Evolutionary conservation across 163 green algal species (phyloP).

Genomic region (Scenedesmus sp.): DNA sequence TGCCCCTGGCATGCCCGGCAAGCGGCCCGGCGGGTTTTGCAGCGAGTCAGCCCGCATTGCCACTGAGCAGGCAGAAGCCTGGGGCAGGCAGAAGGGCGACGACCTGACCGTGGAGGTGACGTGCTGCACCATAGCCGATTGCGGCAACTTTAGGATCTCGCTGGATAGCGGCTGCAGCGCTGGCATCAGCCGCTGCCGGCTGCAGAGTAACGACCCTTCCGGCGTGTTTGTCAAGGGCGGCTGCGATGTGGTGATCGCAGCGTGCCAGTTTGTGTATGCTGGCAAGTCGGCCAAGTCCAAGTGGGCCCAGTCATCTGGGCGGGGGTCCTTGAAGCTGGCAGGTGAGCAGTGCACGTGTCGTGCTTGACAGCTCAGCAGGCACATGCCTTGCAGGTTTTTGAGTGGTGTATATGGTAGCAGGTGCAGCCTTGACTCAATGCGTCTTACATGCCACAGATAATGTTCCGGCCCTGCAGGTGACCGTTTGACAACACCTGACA

Average conservation of each 20-base stretch:
- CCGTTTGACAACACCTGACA: too few relatives aligned
- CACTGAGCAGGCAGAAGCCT: constrained; percentile 28
- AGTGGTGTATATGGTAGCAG: too few relatives aligned
- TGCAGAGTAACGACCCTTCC: constrained; percentile 48
- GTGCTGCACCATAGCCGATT: constrained; percentile 14
- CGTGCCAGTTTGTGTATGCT: constrained; percentile 34
- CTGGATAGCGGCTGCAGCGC: constrained; percentile 34
- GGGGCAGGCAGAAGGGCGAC: constrained; percentile 5
- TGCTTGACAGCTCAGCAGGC: too few relatives aligned
- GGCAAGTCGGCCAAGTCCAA: constrained; percentile 23
- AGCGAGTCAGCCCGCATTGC: background rate
- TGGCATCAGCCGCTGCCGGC: constrained; percentile 14
- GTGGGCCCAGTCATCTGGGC: constrained; percentile 9
- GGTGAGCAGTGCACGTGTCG: background rate
- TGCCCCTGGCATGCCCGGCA: background rate
- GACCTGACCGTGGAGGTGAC: constrained; percentile 2
- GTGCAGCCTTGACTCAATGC: too few relatives aligned
- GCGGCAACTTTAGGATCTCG: constrained; percentile 50
- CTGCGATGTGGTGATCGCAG: constrained; percentile 21
- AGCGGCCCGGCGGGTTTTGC: background rate
- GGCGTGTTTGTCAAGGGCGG: constrained; percentile 51
- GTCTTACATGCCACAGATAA: too few relatives aligned
- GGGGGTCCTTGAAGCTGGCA: background rate
- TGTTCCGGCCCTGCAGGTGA: too few relatives aligned
- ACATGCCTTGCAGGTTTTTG: too few relatives aligned